Base-by-base conservation (phyloP, 106 monocot species). In the Dioscorea zingiberensis region DNA sequence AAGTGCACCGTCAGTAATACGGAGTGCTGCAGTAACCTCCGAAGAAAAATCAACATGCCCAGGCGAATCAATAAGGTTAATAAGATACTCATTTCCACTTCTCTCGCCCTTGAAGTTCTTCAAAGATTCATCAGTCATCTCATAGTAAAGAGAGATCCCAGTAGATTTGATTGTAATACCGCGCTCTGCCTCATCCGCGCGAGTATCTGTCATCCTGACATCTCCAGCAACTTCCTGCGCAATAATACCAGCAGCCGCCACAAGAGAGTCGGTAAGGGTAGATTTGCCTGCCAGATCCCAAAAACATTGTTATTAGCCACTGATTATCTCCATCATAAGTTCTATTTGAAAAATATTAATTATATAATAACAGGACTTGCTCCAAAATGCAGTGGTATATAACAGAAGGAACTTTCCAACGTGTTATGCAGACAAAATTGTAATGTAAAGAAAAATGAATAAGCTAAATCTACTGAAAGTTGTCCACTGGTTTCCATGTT, bases 11-110 rank as follows among this genome's bases (percentile, higher is more conserved):
- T 80, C 80, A 65, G 80, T 80, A 66, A 80, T 80, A 38, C 80
- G 80, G 4, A 80, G 71, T 0, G 80, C 80, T 55, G 80, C 80
- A 18, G 80, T 80, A 54, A 80, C 80, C 61, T 80, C 80, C 30
- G 80, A 80, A 14, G 80, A 80, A 23, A 80, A 80, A 47, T 80
- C 80, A 48, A 80, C 80, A 47, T 80, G 80, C 62, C 80, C 80
- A 60, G 80, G 80, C 3, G 80, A 80, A 74, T 80, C 80, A 47
- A 80, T 80, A 18, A 80, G 80, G 60, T 80, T 80, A 63, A 80
- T 80, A n/a, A 80, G 71, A 51, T 80, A 80, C 55, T 80, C 80
- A 55, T 80, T 75, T 9, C 80, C 80, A 1, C 6, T 25, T 29
- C 80, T 80, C 29, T 80, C 80, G 24, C 80, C 80, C 27, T 25